Evolutionary conservation across 2,329 filamentous ascomycete species (phyloP), one percentile per base, ranked within the genome.

Genomic region (Colletotrichum limetticola): DNA sequence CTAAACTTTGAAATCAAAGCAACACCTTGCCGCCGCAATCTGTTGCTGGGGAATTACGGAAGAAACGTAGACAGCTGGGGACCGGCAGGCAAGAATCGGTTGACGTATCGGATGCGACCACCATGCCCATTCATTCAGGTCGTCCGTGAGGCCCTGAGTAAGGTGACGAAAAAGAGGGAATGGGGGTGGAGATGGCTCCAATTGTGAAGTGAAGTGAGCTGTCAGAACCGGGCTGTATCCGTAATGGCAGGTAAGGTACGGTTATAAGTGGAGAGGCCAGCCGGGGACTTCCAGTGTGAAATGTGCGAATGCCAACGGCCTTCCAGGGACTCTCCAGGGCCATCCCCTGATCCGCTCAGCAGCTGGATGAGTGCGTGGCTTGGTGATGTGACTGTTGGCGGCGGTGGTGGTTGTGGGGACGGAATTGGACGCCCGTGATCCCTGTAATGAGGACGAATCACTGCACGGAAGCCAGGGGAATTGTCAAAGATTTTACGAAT

Each of bases 211-310:
- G 71, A 73, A 35, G 49, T 71, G 35, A 73, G 66, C 71, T 71
- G 66, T 73, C 71, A 73, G 67, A 49, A 73, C 66, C 55, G 63
- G 63, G 63, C 64, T 61, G 42, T 42, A 42, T 60, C 32, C 57
- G 57, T 35, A 26, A 64, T 67, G 66, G 53, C n/a, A 68, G 66
- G 59, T 63, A 69, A 67, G 35, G 68, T 67, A 67, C 68, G 71
- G 71, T 73, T 73, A 73, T 73, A 71, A 73, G 71, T 73, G 71
- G 71, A 61, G 66, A 73, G 56, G n/a, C 52, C 55, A 28, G 61
- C 71, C 56, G 26, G 56, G 66, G 28, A 49, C 42, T 22, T 42
- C 60, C 66, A 60, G 58, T 14, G 46, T 26, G 42, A 66, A 65
- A 65, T 32, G 58, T 14, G 46, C 35, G 7, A 66, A 60, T 70